Evolutionary conservation across 331 rosid species (phyloP).

Genomic region (Pyracantha coccinea): DNA sequence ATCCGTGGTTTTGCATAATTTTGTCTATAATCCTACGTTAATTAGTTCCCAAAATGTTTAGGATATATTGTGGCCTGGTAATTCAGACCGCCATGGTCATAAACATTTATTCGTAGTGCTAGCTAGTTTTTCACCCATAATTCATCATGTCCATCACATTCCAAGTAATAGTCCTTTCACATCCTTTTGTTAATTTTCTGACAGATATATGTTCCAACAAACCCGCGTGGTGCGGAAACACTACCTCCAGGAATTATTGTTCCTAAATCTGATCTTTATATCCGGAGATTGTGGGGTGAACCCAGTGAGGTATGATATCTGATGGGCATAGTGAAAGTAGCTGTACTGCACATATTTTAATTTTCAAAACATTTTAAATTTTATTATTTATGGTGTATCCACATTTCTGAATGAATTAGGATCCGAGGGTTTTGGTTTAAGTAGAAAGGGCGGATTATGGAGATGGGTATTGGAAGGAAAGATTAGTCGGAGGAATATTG

Average conservation of each 20-base stretch:
- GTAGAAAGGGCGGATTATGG: neutral
- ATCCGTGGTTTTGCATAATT: neutral
- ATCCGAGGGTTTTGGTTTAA: neutral
- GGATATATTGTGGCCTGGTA: neutral
- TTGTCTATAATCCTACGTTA: neutral
- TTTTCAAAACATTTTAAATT: neutral
- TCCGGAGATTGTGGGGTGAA: constrained; percentile 91
- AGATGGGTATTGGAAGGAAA: neutral
- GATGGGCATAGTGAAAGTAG: neutral
- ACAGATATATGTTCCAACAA: constrained; percentile 74
- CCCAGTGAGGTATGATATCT: constrained; percentile 71
- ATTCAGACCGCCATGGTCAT: neutral
- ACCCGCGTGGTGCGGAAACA: constrained; percentile 90
- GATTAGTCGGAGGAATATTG: neutral
- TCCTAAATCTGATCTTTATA: constrained; percentile 66
- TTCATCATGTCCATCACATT: neutral
- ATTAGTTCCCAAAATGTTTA: neutral
- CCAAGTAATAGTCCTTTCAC: neutral
- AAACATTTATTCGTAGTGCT: neutral
- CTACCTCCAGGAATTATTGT: constrained; percentile 86
- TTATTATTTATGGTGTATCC: neutral
- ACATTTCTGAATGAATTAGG: neutral
- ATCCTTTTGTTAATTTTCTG: constrained; percentile 11
- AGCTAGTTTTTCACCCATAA: neutral
- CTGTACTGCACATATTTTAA: neutral